Conservation (phyloP, 2,329 filamentous ascomycete species). For the Colletotrichum orchidophilum region DNA sequence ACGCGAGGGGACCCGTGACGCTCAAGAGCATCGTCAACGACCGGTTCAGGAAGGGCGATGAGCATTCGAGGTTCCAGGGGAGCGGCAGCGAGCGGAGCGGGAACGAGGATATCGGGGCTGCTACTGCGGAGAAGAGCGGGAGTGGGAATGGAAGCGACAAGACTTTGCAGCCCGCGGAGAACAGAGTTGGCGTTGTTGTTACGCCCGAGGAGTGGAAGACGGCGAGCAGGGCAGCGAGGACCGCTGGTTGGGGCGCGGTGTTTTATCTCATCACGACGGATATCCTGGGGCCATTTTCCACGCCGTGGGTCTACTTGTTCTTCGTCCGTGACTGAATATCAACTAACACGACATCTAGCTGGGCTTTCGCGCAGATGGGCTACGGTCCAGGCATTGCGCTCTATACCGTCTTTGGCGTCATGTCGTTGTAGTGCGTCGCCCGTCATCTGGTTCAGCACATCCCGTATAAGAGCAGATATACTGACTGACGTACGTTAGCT, state of each 20-base stretch:
- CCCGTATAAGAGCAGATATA: too few species aligned
- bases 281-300: slow-evolving; percentile 54
- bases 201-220: slow-evolving; percentile 54
- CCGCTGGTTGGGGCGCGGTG: slow-evolving; percentile 54
- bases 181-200: slow-evolving; percentile 21
- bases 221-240: slow-evolving; percentile 55
- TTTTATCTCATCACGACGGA: slow-evolving; percentile 62
- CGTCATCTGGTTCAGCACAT: too few species aligned
- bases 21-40: slow-evolving; percentile 30
- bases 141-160: background rate
- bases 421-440: slow-evolving; percentile 20
- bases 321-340: background rate
- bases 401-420: slow-evolving; percentile 55
- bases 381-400: slow-evolving; percentile 56
- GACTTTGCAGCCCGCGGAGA: background rate
- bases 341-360: background rate
- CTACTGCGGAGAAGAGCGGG: background rate
- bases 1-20: slow-evolving; percentile 29
- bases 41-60: slow-evolving; percentile 32
- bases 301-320: slow-evolving; percentile 40
- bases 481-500: slow-evolving; percentile 43
- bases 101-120: background rate
- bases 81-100: background rate
- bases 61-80: slow-evolving; percentile 21
- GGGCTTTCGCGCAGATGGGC: slow-evolving; percentile 45